Percentiles rank a stretch among this genome's conserved stretches.
phyloP scores from a whole-genome alignment of 106 monocot genomes.

The Dioscorea zingiberensis region DNA sequence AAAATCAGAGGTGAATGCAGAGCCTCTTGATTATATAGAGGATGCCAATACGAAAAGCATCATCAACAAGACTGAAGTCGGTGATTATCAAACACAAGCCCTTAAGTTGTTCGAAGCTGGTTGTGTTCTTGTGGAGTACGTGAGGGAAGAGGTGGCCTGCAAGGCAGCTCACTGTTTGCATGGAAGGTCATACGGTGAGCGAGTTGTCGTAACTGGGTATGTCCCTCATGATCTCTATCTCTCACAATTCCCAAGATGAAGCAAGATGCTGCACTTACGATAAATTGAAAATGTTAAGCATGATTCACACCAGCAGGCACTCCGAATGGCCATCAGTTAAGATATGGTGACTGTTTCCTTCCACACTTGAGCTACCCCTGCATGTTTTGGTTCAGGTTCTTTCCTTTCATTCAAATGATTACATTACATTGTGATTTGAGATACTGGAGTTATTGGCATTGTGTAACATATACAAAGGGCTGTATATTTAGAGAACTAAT shows the following conservation, averaged over 20 bases:
- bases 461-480: no score
- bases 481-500: no score
- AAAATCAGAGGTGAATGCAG: neutral
- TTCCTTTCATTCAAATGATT: no score
- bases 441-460: no score
- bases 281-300: no score
- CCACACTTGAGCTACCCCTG: no score
- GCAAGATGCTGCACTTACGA: neutral
- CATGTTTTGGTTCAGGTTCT: no score
- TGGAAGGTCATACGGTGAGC: constrained; percentile 48
- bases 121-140: constrained; percentile 76
- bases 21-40: neutral
- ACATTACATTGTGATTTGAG: no score
- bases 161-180: constrained; percentile 75
- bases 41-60: neutral
- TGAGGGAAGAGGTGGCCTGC: constrained; percentile 63
- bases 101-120: constrained; percentile 39
- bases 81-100: constrained; percentile 1
- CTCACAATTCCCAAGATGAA: constrained; percentile 43
- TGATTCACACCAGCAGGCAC: no score
- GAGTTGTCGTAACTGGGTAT: constrained; percentile 36
- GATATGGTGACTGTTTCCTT: no score
- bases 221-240: constrained; percentile 44
- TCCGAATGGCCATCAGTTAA: no score
- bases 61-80: constrained; percentile 10